Base-by-base conservation (phyloP, 2,329 filamentous ascomycete genomes). In the Curvularia lunata region DNA sequence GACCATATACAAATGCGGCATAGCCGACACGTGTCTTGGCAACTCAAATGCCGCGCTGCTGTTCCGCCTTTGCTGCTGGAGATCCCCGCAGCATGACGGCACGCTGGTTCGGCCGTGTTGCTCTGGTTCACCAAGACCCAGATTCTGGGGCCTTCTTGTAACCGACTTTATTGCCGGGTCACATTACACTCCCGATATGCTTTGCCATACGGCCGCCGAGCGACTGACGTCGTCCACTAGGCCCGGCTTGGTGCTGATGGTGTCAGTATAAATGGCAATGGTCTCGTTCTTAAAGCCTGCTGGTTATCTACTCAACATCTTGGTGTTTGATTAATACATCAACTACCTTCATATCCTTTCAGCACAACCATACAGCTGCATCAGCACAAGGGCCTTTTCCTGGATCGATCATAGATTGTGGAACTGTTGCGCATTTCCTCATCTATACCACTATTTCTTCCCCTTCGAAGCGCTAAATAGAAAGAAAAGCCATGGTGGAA, bases 401-500 rank as follows among this genome's bases (percentile, higher is more conserved):
- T 42, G 37, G 25, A 34, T 52, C 2, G 16, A 58, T 59, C 21
- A 46, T 55, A 47, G 38, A 54, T 45, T 27, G 19, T 52, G 21
- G 52, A 25, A 28, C 23, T 21, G 34, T 48, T 52, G 40, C 37
- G 28, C 38, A 41, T 54, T 53, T 25, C 41, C 48, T 56, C 52
- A 40, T 13, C 30, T 48, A 30, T 25, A 28, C 9, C 46, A 47
- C 42, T 21, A 4, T 30, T 2, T 9, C 18, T 46, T 27, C 28
- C 1, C 0, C 27, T 12, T 30, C 28, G 27, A 19, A 49, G 16
- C 5, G 21, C 25, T 32, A 32, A n/a, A 18, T 18, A 10, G 3
- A 27, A 34, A 16, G 7, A 51, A 19, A 27, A 54, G 46, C 25
- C 30, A 69, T 68, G 63, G 59, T 68, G 48, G 81, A 84, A 56